Conservation (phyloP, 2,329 filamentous ascomycete species). For the Boeremia lycopersici region DNA sequence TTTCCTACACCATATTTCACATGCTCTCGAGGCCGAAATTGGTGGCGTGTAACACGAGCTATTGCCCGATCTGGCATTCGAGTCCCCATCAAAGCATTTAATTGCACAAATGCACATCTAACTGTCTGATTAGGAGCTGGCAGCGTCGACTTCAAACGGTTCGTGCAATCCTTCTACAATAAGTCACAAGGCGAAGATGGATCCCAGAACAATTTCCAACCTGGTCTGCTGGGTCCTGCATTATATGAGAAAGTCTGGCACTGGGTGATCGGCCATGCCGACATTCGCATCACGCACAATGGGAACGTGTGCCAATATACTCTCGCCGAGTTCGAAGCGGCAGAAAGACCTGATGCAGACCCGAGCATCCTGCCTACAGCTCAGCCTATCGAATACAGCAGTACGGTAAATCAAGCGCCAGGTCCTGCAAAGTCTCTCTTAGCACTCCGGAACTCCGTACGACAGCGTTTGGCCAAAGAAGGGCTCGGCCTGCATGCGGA, state of each 20-base stretch:
- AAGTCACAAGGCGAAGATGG: conserved; percentile 17
- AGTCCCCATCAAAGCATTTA: conserved; percentile 12
- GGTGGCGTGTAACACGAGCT: neutral
- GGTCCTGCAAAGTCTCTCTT: conserved; percentile 23
- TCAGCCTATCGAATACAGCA: neutral
- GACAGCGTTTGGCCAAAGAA: conserved; percentile 25
- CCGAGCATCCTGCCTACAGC: neutral
- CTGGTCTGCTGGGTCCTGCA: conserved; percentile 51
- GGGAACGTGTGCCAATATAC: conserved; percentile 41
- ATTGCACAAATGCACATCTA: conserved; percentile 1
- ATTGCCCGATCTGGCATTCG: conserved; percentile 15
- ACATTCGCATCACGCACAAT: conserved; percentile 59
- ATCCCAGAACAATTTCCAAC: neutral
- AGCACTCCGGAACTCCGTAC: conserved; percentile 25
- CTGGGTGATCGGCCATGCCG: conserved; percentile 62
- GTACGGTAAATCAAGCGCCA: neutral
- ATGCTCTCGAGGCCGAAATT: neutral
- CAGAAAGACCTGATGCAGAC: conserved; percentile 29
- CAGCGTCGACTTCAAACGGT: conserved; percentile 48
- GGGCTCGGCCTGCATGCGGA: neutral
- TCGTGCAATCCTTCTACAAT: conserved; percentile 47
- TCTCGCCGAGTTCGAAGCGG: conserved; percentile 40
- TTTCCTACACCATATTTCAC: neutral
- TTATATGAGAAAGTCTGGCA: conserved; percentile 63
- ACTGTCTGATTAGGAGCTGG: conserved; percentile 43